A percentile compares a stretch with the other conserved stretches of the same genome.
phyloP scores from a whole-genome alignment of 441 rosid species.

The Eruca vesicaria region DNA sequence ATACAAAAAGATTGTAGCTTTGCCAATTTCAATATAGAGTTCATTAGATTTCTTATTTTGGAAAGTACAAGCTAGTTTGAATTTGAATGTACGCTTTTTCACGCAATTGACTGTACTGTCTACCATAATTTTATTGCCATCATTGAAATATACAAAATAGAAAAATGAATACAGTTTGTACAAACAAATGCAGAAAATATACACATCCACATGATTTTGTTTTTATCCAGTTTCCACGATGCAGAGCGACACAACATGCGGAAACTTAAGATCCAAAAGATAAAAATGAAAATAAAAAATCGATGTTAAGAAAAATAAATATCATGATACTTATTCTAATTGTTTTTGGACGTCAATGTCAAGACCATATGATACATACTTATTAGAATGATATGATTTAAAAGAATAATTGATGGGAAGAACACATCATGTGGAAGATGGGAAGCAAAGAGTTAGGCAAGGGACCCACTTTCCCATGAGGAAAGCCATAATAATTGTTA shows the following conservation, averaged over 20 bases:
- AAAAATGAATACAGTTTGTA: background rate
- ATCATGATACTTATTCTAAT: background rate
- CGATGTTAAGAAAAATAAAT: background rate
- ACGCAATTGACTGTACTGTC: background rate
- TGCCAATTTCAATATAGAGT: no score
- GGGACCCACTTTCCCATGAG: slow-evolving; percentile 44
- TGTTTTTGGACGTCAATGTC: background rate
- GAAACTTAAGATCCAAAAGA: background rate
- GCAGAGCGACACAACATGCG: background rate
- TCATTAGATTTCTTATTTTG: background rate
- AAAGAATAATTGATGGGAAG: slow-evolving; percentile 3
- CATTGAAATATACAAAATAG: background rate
- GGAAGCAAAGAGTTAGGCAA: slow-evolving; percentile 39
- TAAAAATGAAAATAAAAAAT: background rate
- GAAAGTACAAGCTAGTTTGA: background rate
- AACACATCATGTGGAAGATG: slow-evolving; percentile 40
- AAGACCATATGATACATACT: background rate
- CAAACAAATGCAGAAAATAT: background rate
- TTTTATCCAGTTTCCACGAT: background rate
- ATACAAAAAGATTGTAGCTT: no score
- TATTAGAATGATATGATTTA: background rate
- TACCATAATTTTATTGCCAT: background rate
- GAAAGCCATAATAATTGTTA: slow-evolving; percentile 22
- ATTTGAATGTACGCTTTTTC: background rate
- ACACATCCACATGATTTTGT: slow-evolving; percentile 22